A percentile compares a stretch with the other conserved stretches of the same genome.
These are phyloP conservation scores for Phylloboletellus chloephorus DNA, from an alignment of 1,284 basidiomycete genomes.

Conservation along the genomic window DNA sequence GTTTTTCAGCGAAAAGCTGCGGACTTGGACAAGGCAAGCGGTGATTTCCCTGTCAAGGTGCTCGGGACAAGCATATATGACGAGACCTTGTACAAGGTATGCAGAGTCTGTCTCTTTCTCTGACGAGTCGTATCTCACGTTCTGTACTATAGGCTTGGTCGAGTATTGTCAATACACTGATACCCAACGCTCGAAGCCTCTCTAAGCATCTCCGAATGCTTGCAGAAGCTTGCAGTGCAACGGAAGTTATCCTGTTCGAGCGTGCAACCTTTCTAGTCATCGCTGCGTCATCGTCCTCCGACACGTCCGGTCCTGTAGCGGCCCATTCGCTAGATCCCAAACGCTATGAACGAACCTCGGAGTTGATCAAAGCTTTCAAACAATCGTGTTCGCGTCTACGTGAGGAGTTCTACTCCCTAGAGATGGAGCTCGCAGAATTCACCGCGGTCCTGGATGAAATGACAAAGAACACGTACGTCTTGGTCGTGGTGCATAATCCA, in stretches of 20 bases:
- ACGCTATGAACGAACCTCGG: slow-evolving; percentile 93
- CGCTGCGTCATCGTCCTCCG: slow-evolving; percentile 56
- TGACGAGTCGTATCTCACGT: slow-evolving; percentile 6
- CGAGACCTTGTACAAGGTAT: slow-evolving; percentile 91
- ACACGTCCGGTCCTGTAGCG: slow-evolving; percentile 28
- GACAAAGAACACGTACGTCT: slow-evolving; percentile 91
- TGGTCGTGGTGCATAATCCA: slow-evolving; percentile 85
- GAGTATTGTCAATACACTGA: slow-evolving; percentile 91
- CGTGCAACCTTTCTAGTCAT: slow-evolving; percentile 97
- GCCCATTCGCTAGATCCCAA: slow-evolving; percentile 62
- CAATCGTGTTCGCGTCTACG: slow-evolving; percentile 80
- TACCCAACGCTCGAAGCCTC: slow-evolving; percentile 89
- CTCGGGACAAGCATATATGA: slow-evolving; percentile 99
- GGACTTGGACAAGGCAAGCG: slow-evolving; percentile 65
- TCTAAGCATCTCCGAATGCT: slow-evolving; percentile 83
- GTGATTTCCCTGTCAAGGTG: slow-evolving; percentile 52
- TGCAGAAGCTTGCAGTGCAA: slow-evolving; percentile 80
- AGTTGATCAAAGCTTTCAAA: slow-evolving; percentile 94
- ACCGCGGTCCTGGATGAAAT: slow-evolving; percentile 93
- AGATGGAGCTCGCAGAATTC: slow-evolving; percentile 79
- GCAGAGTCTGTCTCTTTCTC: slow-evolving; percentile 19
- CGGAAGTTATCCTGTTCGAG: slow-evolving; percentile 95
- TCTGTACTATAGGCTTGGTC: slow-evolving; percentile 83
- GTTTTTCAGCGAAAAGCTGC: slow-evolving; percentile 65
- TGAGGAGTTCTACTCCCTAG: slow-evolving; percentile 76